A percentile compares a stretch with the other conserved stretches of the same genome.
Evolutionary conservation across 75 land plant species (phyloP).

Genomic region (Sequoia sempervirens): DNA sequence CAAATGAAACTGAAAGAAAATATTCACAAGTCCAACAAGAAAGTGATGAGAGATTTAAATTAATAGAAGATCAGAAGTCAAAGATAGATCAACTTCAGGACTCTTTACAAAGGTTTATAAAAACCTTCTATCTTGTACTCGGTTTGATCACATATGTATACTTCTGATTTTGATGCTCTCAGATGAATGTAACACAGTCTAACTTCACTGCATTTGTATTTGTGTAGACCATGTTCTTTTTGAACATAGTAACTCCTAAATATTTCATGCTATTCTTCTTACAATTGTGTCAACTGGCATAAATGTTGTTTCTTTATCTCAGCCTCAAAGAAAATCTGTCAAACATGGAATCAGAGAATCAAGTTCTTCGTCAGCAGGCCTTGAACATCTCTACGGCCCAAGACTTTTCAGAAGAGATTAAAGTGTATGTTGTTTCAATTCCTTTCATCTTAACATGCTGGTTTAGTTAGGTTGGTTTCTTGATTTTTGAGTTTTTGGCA

Average conservation of each 20-base stretch:
- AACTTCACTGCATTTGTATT: constrained; percentile 5
- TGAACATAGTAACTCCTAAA: background rate
- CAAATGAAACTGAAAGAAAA: constrained; percentile 56
- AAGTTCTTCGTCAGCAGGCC: constrained; percentile 85
- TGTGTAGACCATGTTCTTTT: background rate
- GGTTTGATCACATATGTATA: background rate
- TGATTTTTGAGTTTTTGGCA: background rate
- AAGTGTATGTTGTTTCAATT: constrained; percentile 43
- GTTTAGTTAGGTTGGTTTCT: constrained; percentile 4
- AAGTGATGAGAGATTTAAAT: constrained; percentile 40
- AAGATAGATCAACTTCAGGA: constrained; percentile 65
- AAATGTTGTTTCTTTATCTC: constrained; percentile 8
- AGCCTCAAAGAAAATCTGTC: constrained; percentile 77
- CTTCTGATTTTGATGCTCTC: background rate
- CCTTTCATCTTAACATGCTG: background rate
- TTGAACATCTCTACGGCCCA: constrained; percentile 61
- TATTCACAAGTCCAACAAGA: constrained; percentile 40
- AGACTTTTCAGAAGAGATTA: constrained; percentile 56
- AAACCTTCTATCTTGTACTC: background rate
- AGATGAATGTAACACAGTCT: background rate
- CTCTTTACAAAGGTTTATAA: constrained; percentile 64
- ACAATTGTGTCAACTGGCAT: background rate
- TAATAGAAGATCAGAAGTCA: constrained; percentile 39
- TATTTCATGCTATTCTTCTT: background rate
- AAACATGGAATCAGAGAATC: constrained; percentile 85